These are phyloP conservation scores for Turnera subulata DNA, from an alignment of 345 rosid genomes.

Conservation along the genomic window DNA sequence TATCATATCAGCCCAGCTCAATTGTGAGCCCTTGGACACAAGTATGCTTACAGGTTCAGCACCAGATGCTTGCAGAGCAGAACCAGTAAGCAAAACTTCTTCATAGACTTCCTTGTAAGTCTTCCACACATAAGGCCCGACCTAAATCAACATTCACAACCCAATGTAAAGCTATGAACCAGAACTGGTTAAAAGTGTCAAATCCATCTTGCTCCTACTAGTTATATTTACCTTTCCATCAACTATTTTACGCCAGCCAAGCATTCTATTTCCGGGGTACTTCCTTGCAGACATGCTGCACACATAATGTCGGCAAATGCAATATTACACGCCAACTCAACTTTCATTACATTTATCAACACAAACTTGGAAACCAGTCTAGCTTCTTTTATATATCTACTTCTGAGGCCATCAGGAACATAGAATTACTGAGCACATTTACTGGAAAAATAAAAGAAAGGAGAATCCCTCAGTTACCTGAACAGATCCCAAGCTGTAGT, in stretches of 20 bases:
- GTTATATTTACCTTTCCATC: conserved; percentile 56
- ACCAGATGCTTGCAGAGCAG: conserved; percentile 74
- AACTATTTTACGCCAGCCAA: conserved; percentile 76
- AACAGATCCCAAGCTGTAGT: conserved; percentile 79
- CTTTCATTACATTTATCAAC: too few relatives aligned
- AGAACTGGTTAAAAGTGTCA: neutral
- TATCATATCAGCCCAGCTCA: too few relatives aligned
- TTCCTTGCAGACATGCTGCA: conserved; percentile 61
- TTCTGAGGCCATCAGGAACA: too few relatives aligned
- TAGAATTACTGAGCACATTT: too few relatives aligned
- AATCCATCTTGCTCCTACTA: neutral
- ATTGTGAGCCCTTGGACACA: neutral
- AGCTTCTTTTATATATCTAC: too few relatives aligned
- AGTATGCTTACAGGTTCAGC: conserved; percentile 69
- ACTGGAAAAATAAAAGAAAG: too few relatives aligned
- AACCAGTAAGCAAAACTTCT: conserved; percentile 73
- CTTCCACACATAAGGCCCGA: conserved; percentile 90
- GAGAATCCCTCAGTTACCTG: conserved; percentile 36
- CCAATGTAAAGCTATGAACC: neutral
- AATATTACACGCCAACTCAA: too few relatives aligned
- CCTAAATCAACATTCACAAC: conserved; percentile 30
- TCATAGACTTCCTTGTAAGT: conserved; percentile 74
- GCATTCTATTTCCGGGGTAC: conserved; percentile 67
- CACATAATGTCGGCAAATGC: too few relatives aligned
- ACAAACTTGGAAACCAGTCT: too few relatives aligned